Evolutionary conservation across 2,329 filamentous ascomycete species (phyloP).

Genomic region (Ceratocystis ficicola): DNA sequence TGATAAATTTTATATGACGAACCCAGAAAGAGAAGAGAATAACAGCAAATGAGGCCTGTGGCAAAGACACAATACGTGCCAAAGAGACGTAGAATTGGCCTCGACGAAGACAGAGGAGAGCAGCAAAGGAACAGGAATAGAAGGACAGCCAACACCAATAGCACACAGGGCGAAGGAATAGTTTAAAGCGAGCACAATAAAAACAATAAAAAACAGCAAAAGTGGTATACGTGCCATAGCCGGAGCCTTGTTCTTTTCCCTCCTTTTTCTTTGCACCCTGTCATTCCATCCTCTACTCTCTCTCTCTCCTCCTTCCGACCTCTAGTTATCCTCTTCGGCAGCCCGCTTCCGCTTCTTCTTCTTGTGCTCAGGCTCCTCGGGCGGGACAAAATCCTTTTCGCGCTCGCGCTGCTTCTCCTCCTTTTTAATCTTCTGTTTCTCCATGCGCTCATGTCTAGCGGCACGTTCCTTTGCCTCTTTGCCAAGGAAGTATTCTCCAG

Average conservation of each 20-base stretch:
- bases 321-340: conserved; percentile 23
- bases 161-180: neutral
- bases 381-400: conserved; percentile 75
- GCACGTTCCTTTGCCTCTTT: conserved; percentile 86
- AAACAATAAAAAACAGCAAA: conserved; percentile 16
- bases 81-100: neutral
- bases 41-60: neutral
- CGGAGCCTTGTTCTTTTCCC: conserved; percentile 1
- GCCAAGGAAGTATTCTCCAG: conserved; percentile 87
- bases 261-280: neutral
- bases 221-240: conserved; percentile 16
- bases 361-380: conserved; percentile 57
- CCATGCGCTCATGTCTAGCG: conserved; percentile 64
- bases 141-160: neutral
- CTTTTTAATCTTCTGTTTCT: conserved; percentile 77
- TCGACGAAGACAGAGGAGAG: neutral
- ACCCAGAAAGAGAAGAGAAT: neutral
- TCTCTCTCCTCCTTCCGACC: conserved; percentile 25
- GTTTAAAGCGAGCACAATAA: conserved; percentile 8
- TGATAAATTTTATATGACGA: neutral
- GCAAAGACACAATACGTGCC: neutral
- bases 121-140: neutral
- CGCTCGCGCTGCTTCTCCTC: conserved; percentile 77
- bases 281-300: conserved; percentile 12
- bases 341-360: conserved; percentile 48